These are phyloP conservation scores for Massariosphaeria phaeospora DNA, from an alignment of 495 filamentous ascomycete genomes.

Conservation along the genomic window DNA sequence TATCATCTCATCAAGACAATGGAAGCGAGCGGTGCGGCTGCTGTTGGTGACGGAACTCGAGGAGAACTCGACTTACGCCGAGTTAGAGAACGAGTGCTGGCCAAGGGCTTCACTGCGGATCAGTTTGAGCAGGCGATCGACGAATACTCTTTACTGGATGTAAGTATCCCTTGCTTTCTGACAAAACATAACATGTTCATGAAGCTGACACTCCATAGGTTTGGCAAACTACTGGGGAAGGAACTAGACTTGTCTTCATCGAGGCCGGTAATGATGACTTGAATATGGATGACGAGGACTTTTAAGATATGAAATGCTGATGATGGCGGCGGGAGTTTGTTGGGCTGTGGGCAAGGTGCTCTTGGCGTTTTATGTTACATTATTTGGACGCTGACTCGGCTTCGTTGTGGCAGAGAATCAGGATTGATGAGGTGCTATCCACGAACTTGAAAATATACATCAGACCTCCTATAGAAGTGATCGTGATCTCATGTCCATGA, in stretches of 20 bases:
- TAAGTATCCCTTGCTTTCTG: constrained; percentile 50
- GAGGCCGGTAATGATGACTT: constrained; percentile 52
- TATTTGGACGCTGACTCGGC: too few relatives aligned
- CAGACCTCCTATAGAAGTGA: too few relatives aligned
- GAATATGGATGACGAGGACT: constrained; percentile 47
- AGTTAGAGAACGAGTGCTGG: constrained; percentile 83
- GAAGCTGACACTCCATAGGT: constrained; percentile 53
- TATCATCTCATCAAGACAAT: constrained; percentile 86
- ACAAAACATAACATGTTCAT: constrained; percentile 24
- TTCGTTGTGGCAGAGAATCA: too few relatives aligned
- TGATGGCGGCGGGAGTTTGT: constrained; percentile 3
- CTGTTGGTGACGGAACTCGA: constrained; percentile 61
- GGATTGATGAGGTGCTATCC: too few relatives aligned
- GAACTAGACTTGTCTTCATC: constrained; percentile 79
- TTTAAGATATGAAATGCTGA: constrained; percentile 7
- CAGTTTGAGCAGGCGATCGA: constrained; percentile 80
- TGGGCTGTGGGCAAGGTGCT: not conserved
- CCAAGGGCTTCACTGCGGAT: constrained; percentile 93
- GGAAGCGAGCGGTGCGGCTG: constrained; percentile 75
- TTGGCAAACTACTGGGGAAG: constrained; percentile 89
- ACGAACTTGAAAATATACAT: too few relatives aligned
- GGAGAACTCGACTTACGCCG: constrained; percentile 80
- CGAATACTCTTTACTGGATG: constrained; percentile 82
- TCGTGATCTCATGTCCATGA: too few relatives aligned
- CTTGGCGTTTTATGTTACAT: constrained; percentile 14